Evolutionary conservation across 441 rosid species (phyloP).

Genomic region (Raphanus hybrid): DNA sequence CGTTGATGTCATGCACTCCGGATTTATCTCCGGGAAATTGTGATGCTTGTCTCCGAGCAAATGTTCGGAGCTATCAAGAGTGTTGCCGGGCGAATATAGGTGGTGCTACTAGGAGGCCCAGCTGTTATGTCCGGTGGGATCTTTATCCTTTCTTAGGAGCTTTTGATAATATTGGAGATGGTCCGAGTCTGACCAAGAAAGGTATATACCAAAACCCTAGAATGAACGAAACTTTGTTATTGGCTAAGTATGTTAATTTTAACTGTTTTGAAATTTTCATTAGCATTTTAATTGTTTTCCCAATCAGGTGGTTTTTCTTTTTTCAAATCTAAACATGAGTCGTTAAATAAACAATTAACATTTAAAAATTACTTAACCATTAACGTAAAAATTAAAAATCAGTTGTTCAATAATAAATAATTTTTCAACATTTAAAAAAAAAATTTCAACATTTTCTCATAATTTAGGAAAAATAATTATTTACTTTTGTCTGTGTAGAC

Average conservation of each 20-base stretch:
- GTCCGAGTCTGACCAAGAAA: not conserved
- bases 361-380: not conserved
- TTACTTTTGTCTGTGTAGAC: not conserved
- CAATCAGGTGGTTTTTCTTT: too few relatives aligned
- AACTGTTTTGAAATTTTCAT: not conserved
- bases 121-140: slow-evolving; percentile 52
- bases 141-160: slow-evolving; percentile 36
- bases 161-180: slow-evolving; percentile 12
- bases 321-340: not conserved
- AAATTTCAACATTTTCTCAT: not conserved
- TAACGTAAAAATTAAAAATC: not conserved
- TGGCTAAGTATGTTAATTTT: not conserved
- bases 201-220: not conserved
- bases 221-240: not conserved
- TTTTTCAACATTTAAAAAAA: too few relatives aligned
- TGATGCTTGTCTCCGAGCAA: slow-evolving; percentile 33
- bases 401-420: not conserved
- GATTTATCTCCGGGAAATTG: slow-evolving; percentile 45
- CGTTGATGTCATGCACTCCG: slow-evolving; percentile 50
- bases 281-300: too few relatives aligned
- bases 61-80: slow-evolving; percentile 9
- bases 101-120: slow-evolving; percentile 36
- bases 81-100: slow-evolving; percentile 45
- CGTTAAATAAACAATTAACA: not conserved
- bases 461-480: not conserved